Conservation (phyloP, 805 yeast species). For the Saccharomycopsis synnaedendra region DNA sequence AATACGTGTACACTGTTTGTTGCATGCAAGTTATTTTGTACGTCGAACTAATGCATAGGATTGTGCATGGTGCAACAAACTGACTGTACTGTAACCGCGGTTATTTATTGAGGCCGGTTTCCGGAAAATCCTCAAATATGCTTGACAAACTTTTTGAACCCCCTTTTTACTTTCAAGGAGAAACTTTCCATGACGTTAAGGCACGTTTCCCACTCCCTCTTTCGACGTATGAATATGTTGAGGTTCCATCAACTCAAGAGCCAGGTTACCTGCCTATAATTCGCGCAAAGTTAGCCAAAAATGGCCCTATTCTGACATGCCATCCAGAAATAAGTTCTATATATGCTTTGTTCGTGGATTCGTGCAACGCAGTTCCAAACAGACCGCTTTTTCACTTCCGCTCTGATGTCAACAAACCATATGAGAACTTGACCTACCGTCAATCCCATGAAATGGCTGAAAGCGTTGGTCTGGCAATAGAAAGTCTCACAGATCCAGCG, state of each 20-base stretch:
- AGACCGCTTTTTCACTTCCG: conserved; percentile 22
- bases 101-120: no score
- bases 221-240: neutral
- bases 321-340: conserved; percentile 28
- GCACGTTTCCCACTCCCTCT: neutral
- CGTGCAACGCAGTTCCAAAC: conserved; percentile 19
- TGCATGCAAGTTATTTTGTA: no score
- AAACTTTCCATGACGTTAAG: neutral
- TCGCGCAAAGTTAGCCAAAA: conserved; percentile 30
- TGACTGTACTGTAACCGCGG: no score
- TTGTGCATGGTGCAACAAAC: no score
- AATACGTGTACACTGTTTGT: no score
- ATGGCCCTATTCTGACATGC: conserved; percentile 15
- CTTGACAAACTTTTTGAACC: neutral
- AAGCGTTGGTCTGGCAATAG: conserved; percentile 17
- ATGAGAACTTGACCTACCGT: conserved; percentile 17
- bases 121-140: no score
- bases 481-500: conserved; percentile 11
- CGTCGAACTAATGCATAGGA: no score
- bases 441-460: conserved; percentile 13
- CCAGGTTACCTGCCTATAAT: conserved; percentile 42
- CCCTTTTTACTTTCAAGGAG: neutral
- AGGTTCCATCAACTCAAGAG: conserved; percentile 21
- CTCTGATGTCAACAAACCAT: conserved; percentile 12
- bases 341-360: conserved; percentile 22